Evolutionary conservation across 140 eudicot genomes (phyloP).

Genomic region (Anethum foeniculum): DNA sequence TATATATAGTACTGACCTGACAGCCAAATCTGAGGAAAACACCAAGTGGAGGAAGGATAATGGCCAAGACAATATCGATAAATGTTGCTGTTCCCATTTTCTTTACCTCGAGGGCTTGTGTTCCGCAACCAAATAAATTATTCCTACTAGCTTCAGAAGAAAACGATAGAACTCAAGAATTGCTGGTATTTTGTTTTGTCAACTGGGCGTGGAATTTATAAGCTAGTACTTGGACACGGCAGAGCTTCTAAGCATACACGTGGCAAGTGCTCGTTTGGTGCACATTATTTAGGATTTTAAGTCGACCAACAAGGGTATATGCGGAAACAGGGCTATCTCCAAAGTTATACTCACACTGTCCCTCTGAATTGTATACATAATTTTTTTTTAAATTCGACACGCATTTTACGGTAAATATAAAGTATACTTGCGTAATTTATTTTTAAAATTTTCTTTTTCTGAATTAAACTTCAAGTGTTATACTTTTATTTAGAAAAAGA

Average conservation of each 20-base stretch:
- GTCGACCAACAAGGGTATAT: neutral
- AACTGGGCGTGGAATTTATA: neutral
- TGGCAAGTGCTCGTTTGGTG: neutral
- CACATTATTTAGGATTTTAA: neutral
- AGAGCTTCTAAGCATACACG: neutral
- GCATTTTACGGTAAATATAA: too few relatives aligned
- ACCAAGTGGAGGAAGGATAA: slow-evolving; percentile 2
- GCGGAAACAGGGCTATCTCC: too few relatives aligned
- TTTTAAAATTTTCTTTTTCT: too few relatives aligned
- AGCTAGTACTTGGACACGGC: neutral
- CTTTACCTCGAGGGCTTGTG: neutral
- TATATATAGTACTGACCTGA: neutral
- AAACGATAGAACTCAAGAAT: neutral
- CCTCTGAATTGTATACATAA: too few relatives aligned
- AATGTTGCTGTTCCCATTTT: neutral
- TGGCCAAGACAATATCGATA: neutral
- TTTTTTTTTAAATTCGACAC: too few relatives aligned
- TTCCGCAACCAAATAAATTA: neutral
- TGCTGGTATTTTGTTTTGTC: neutral
- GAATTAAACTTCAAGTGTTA: too few relatives aligned
- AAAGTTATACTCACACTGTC: too few relatives aligned
- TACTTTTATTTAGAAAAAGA: too few relatives aligned
- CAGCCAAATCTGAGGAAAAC: neutral
- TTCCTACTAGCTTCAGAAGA: neutral
- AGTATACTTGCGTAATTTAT: too few relatives aligned